These are phyloP conservation scores for Plantago rigida DNA, from an alignment of 305 asterid species.

Conservation along the genomic window DNA sequence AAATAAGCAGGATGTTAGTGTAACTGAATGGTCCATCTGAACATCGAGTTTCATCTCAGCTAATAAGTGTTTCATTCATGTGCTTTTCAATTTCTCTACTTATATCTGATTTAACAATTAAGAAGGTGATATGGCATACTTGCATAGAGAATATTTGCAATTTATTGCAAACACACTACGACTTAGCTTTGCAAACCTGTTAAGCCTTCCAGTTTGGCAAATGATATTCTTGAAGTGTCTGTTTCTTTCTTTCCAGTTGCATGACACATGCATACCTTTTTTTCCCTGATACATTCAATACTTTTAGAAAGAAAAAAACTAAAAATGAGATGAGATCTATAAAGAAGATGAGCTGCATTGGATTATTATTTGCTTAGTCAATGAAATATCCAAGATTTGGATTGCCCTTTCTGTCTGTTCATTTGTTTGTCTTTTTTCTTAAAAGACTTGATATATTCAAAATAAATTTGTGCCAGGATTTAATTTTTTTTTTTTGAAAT, in stretches of 20 bases:
- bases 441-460: slow-evolving; percentile 5
- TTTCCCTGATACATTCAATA: not conserved
- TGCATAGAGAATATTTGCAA: no score
- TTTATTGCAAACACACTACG: no score
- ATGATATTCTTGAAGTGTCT: not conserved
- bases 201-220: no score
- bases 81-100: no score
- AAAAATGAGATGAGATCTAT: slow-evolving; percentile 17
- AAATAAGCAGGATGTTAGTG: no score
- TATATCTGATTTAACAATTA: no score
- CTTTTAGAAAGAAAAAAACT: not conserved
- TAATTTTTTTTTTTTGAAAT: no score
- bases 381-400: not conserved
- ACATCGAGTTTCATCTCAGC: no score
- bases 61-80: no score
- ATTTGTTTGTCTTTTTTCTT: not conserved
- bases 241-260: not conserved
- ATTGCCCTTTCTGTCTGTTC: not conserved
- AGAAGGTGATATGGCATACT: no score
- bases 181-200: no score
- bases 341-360: slow-evolving; percentile 6
- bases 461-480: not conserved
- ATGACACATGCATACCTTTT: not conserved
- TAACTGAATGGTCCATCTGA: no score
- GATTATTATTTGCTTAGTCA: not conserved